phyloP scores from a whole-genome alignment of 176 grass and related monocot genomes.

The Hordeum vulgare region DNA sequence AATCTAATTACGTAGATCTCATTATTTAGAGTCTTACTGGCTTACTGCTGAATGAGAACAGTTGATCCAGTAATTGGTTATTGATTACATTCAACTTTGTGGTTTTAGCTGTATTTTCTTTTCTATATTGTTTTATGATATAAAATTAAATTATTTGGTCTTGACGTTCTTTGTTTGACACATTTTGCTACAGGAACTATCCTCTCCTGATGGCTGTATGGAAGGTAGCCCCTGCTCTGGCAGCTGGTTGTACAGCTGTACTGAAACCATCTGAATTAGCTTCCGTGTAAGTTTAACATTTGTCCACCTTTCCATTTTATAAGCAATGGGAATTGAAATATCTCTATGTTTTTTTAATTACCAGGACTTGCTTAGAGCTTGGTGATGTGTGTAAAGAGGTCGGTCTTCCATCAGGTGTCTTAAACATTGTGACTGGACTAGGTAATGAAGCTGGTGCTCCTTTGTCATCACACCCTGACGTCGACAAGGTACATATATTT shows the following conservation, averaged over 20 bases:
- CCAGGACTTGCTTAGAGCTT: conserved; percentile 97
- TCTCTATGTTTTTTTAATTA: conserved; percentile 19
- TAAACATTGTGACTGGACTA: conserved; percentile 89
- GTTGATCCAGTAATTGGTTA: not conserved
- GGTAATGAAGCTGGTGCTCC: conserved; percentile 95
- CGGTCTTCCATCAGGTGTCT: conserved; percentile 76
- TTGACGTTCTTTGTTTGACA: not conserved
- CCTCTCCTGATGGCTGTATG: conserved; percentile 95
- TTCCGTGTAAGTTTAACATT: conserved; percentile 71
- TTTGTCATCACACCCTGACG: conserved; percentile 79
- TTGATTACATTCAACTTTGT: not conserved
- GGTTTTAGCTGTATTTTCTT: not conserved
- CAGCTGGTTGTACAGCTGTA: conserved; percentile 97
- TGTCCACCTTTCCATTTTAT: conserved; percentile 5
- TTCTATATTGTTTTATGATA: not conserved
- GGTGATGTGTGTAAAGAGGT: conserved; percentile 92
- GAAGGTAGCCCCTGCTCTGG: conserved; percentile 98
- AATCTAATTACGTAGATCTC: not conserved
- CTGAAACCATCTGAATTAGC: conserved; percentile 91
- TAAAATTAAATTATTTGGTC: not conserved
- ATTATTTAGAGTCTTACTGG: not conserved
- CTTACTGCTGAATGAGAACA: not conserved
- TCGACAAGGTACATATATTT: conserved; percentile 64
- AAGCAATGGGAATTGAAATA: not conserved
- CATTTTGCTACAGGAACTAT: conserved; percentile 68